phyloP scores from a whole-genome alignment of 179 eudicot genomes.

The Drosera spatulata region DNA sequence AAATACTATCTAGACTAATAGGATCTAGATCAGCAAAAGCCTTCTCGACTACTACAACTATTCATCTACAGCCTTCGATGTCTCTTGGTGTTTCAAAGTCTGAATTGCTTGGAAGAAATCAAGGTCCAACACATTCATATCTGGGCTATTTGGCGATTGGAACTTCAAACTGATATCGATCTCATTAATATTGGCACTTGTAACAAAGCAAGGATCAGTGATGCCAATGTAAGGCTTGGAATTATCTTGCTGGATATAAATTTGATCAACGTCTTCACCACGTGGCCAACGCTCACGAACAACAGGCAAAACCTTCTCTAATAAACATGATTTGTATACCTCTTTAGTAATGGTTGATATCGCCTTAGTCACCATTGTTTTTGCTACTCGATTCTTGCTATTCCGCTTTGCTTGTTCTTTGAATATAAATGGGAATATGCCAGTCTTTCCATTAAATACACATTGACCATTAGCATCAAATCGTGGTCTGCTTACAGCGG shows the following conservation, averaged over 20 bases:
- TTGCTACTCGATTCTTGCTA: no score
- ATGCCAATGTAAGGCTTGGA: constrained; percentile 3
- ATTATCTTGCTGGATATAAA: constrained; percentile 16
- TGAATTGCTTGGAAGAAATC: constrained; percentile 15
- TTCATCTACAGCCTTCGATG: constrained; percentile 6
- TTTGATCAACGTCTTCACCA: not conserved
- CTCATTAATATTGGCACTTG: constrained; percentile 4
- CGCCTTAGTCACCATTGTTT: no score
- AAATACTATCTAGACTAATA: no score
- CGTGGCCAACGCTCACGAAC: constrained; percentile 7
- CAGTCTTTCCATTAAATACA: no score
- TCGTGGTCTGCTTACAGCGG: no score
- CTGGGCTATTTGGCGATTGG: constrained; percentile 9
- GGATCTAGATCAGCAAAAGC: no score
- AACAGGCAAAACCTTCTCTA: no score
- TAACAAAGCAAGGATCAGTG: not conserved
- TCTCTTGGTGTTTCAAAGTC: constrained; percentile 9
- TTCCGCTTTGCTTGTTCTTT: no score
- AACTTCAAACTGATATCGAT: constrained; percentile 7
- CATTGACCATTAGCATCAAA: no score
- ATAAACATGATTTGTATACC: no score
- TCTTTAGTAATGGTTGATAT: no score
- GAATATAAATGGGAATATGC: no score
- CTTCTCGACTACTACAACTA: constrained; percentile 3
- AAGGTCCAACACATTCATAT: constrained; percentile 12